Base-by-base conservation (phyloP, 129 eudicot genomes). In the Escallonia herrerae region DNA sequence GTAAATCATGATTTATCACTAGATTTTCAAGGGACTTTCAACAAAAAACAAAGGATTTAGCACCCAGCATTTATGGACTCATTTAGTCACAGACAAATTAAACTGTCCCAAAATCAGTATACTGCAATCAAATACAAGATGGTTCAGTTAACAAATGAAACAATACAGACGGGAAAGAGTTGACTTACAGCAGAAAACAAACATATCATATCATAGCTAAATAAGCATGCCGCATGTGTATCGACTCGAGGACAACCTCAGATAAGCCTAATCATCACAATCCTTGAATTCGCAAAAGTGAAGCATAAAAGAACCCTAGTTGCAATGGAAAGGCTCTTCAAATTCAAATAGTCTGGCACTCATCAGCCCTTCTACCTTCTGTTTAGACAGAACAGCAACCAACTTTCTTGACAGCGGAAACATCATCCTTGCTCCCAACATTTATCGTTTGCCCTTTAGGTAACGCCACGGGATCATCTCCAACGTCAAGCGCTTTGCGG, bases 401-500 rank as follows among this genome's bases (percentile, higher is more conserved):
- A 9, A 63, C 81, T 64, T 74, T 86, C 70, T 86, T 86, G 51
- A 74, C 93, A 60, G 85, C 85, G 5, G 88, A 85, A 56, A 79
- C 91, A 62, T 82, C 89, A 7, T 86, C 89, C 66, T 86, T 86
- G 45, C 69, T 58, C 43, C 88, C 94, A 7, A 86, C 80, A 54
- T 65, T 78, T 45, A 86, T 86, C 39, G 86, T 83, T 62, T 86
- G 83, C 15, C 95, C 95, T 60, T 80, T 83, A 12, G 87, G 90
- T 69, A 86, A 68, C 42, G 76, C 79, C 4, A 81, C 74, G 60
- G 89, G 63, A 58, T 86, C 90, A 50, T 86, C 72, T 7, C 64
- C 95, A 37, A 81, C 73, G 58, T 83, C 95, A 49, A 86, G 84
- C 67, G 89, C 86, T 73, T 86, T 86, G 5, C 89, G 76, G 72